These are phyloP conservation scores for Chrysoporthe puriensis DNA, from an alignment of 2,329 filamentous ascomycete genomes.

Conservation along the genomic window DNA sequence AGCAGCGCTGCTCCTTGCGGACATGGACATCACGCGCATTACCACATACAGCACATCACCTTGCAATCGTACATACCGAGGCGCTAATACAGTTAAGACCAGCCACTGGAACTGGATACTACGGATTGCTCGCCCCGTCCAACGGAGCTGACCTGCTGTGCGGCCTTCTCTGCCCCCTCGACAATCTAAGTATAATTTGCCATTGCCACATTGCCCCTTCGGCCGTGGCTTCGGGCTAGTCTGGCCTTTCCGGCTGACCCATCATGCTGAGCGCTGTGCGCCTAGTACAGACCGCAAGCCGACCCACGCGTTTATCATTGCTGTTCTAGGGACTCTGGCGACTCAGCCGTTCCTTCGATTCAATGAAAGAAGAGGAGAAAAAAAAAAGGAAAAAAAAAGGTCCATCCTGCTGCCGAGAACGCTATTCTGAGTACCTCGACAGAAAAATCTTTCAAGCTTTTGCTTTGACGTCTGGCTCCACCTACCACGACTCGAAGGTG, in stretches of 20 bases:
- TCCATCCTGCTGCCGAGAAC: background rate
- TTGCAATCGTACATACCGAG: background rate
- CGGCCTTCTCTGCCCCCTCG: background rate
- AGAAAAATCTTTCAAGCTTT: background rate
- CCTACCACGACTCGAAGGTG: background rate
- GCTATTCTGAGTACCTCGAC: background rate
- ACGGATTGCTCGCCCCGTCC: conserved; percentile 20
- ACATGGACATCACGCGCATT: conserved; percentile 7
- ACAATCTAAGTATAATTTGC: conserved; percentile 11
- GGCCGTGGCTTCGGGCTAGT: conserved; percentile 7
- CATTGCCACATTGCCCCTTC: conserved; percentile 7
- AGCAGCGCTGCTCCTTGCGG: background rate
- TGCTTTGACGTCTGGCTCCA: background rate
- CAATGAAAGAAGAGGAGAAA: background rate
- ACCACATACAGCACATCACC: background rate
- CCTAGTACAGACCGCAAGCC: background rate
- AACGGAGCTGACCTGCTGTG: conserved; percentile 13
- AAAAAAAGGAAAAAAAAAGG: background rate
- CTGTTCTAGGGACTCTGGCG: background rate
- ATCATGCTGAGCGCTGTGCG: background rate
- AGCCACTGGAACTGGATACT: conserved; percentile 4
- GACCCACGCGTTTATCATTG: conserved; percentile 6
- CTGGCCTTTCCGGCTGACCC: background rate
- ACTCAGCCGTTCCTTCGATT: conserved; percentile 1
- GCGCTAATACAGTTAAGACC: conserved; percentile 1